phyloP scores from a whole-genome alignment of 23 red algal species.

The Gracilaria domingensis region DNA sequence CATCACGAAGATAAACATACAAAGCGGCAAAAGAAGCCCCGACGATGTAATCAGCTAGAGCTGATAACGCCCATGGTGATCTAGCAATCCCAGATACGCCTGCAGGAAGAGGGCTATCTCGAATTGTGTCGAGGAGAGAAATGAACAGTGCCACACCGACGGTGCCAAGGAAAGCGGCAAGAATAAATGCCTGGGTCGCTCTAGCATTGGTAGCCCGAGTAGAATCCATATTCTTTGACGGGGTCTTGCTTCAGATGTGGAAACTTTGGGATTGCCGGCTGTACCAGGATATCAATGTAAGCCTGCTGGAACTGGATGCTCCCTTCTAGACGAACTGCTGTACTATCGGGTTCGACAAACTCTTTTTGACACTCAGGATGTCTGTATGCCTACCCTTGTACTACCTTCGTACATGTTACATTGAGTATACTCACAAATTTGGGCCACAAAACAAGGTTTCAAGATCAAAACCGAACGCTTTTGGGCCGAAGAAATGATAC shows the following conservation, averaged over 20 bases:
- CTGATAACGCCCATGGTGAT: constrained; percentile 48
- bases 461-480: constrained; percentile 11
- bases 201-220: background rate
- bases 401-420: too few relatives aligned
- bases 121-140: constrained; percentile 12
- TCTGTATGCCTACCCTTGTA: too few relatives aligned
- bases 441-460: background rate
- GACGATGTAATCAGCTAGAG: constrained; percentile 56
- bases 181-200: constrained; percentile 18
- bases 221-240: background rate
- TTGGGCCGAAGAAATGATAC: background rate
- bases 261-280: background rate
- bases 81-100: constrained; percentile 9
- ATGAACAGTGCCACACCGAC: constrained; percentile 21
- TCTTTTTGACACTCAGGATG: background rate
- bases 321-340: background rate
- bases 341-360: background rate
- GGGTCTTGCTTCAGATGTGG: background rate
- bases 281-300: background rate
- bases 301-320: background rate
- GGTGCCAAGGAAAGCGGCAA: constrained; percentile 2
- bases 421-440: background rate
- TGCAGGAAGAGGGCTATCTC: constrained; percentile 17
- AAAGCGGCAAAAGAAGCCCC: constrained; percentile 45
- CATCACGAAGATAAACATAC: constrained; percentile 41